Base-by-base conservation (phyloP, 2,329 filamentous ascomycete genomes). In the Aureobasidium namibiae region DNA sequence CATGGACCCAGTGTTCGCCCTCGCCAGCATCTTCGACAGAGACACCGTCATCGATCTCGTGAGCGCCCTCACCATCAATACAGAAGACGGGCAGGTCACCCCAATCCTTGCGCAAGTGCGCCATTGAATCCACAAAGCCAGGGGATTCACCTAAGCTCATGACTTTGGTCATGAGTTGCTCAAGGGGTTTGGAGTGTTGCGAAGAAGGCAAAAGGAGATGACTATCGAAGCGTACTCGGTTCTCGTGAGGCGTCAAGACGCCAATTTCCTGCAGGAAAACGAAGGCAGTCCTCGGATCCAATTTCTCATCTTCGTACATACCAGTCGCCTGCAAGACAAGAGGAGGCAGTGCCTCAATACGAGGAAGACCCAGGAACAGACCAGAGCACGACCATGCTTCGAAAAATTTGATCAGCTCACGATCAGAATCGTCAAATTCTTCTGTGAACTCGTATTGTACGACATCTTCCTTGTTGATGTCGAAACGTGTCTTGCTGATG, bases 31-130 rank as follows among this genome's bases (percentile, higher is more conserved):
- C 71, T 67, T 90, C 85, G 8, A 94, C 67, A 0, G 89, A 92
- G 9, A 95, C 73, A 1, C 86, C 89, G 68, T 95, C 89, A 65
- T 95, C 89, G 60, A 94, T 87, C 65, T 92, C 84, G 29, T 80
- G 75, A 0, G 90, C 87, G 36, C 73, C 74, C 21, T 78, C 76
- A 29, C 81, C 79, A 67, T 95, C 89, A 61, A 95, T 88, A 64
- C 87, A 90, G 68, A 85, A 92, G 1, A 88, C 81, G 0, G 79
- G 80, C 23, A 82, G 67, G n/a, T 77, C 66, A 0, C 74, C 74
- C 80, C 84, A 88, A 56, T 84, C 80, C 61, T 78, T 80, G 48
- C 89, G 82, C 26, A 81, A 67, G 11, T 74, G 73, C 3, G 73
- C 70, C 82, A 86, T 84, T 1, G 73, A 73, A 66, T 87, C 84